A percentile compares a stretch with the other conserved stretches of the same genome.
phyloP scores from a whole-genome alignment of 805 yeast genomes.

The Candida ficus region DNA sequence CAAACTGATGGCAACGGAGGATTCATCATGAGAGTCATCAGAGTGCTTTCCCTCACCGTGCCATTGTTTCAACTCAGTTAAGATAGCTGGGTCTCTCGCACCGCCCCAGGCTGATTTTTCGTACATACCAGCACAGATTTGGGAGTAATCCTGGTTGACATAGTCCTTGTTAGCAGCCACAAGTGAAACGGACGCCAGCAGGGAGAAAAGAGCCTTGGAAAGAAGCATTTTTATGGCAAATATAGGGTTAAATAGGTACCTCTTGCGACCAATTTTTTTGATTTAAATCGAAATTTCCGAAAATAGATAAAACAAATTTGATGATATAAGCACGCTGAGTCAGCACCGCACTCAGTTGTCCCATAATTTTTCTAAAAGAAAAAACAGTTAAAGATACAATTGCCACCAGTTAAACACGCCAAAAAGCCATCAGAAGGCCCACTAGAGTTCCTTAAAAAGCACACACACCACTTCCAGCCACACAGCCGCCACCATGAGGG shows the following conservation, averaged over 20 bases:
- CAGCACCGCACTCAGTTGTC: too few relatives aligned
- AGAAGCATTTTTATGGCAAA: slow-evolving; percentile 1
- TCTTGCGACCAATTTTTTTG: too few relatives aligned
- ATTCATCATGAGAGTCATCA: slow-evolving; percentile 24
- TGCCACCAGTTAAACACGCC: not conserved
- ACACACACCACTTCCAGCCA: not conserved
- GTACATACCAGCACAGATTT: slow-evolving; percentile 88
- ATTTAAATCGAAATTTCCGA: too few relatives aligned
- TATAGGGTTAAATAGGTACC: too few relatives aligned
- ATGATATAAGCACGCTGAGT: too few relatives aligned
- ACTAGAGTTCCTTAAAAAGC: not conserved
- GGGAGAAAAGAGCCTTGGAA: not conserved
- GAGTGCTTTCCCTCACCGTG: slow-evolving; percentile 12
- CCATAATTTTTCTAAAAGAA: too few relatives aligned
- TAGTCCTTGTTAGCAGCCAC: slow-evolving; percentile 36
- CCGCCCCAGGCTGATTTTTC: slow-evolving; percentile 88
- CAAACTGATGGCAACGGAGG: slow-evolving; percentile 48
- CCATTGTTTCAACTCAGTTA: slow-evolving; percentile 36
- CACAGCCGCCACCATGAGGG: slow-evolving; percentile 83
- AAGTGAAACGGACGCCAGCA: slow-evolving; percentile 1
- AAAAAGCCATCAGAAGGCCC: too few relatives aligned
- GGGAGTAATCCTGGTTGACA: slow-evolving; percentile 48
- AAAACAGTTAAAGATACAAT: not conserved
- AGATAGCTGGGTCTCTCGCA: slow-evolving; percentile 54
- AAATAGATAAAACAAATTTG: too few relatives aligned